Percentiles rank a stretch among this genome's conserved stretches.
These are phyloP conservation scores for Orbilia javanica DNA, from an alignment of 2,329 filamentous ascomycete species.

Conservation along the genomic window DNA sequence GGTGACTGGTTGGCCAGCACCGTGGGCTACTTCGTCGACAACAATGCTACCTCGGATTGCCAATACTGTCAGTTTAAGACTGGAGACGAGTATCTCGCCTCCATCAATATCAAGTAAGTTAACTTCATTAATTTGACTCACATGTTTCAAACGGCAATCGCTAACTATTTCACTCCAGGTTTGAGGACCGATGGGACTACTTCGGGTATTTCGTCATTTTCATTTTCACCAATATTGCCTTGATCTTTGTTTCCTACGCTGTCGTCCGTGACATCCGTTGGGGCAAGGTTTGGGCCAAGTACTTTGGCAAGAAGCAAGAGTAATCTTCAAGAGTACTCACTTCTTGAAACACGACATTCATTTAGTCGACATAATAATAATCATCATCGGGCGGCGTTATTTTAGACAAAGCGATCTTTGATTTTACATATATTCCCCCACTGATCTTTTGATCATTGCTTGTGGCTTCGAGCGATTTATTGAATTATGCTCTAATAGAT, in stretches of 20 bases:
- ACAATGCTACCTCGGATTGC: conserved; percentile 72
- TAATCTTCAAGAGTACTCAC: not conserved
- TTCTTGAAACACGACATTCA: not conserved
- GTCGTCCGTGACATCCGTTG: conserved; percentile 61
- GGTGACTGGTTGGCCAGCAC: conserved; percentile 70
- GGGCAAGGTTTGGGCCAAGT: conserved; percentile 59
- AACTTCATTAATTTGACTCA: not conserved
- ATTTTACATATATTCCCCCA: conserved; percentile 5
- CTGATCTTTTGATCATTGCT: not conserved
- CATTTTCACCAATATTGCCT: conserved; percentile 60
- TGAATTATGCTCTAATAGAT: not conserved
- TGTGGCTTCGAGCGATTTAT: not conserved
- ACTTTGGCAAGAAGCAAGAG: conserved; percentile 53
- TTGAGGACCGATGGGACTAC: conserved; percentile 60
- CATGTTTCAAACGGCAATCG: not conserved
- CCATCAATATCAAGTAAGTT: conserved; percentile 67
- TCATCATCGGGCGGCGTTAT: conserved; percentile 9
- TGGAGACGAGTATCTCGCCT: conserved; percentile 76
- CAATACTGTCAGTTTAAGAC: conserved; percentile 77
- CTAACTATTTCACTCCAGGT: conserved; percentile 36
- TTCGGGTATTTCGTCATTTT: conserved; percentile 61
- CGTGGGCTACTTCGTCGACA: conserved; percentile 75
- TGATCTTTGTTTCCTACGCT: conserved; percentile 60
- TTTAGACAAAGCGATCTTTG: conserved; percentile 10
- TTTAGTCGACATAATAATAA: not conserved